Evolutionary conservation across 176 grass and related monocot species (phyloP).

Genomic region (Cenchrus purpureus): DNA sequence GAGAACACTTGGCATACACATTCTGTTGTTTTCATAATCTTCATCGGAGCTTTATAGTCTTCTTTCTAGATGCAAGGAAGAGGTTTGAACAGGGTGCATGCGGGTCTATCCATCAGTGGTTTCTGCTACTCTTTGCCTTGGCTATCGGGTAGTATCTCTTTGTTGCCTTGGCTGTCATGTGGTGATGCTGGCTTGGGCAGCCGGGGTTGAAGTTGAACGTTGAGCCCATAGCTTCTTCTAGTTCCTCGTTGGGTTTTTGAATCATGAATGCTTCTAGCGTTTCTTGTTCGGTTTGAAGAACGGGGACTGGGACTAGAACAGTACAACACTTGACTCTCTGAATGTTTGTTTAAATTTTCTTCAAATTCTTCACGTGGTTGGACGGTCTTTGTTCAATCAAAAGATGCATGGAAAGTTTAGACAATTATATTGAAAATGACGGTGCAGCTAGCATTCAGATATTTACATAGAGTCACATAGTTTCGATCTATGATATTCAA

Average conservation of each 20-base stretch:
- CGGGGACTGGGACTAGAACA: not conserved
- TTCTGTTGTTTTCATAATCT: not conserved
- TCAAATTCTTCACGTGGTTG: not conserved
- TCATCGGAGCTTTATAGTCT: rapidly evolving
- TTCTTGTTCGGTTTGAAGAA: not conserved
- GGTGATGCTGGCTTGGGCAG: conserved; percentile 13
- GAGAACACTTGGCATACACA: not conserved
- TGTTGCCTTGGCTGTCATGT: not conserved
- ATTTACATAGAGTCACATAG: not conserved
- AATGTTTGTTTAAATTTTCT: not conserved
- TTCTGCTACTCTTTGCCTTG: no score
- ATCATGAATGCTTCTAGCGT: not conserved
- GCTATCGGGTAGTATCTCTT: not conserved
- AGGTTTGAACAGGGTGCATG: no score
- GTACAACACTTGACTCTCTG: not conserved
- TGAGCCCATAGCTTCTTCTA: not conserved
- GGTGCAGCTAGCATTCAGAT: not conserved
- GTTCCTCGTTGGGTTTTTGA: not conserved
- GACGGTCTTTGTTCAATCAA: not conserved
- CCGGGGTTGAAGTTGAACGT: not conserved
- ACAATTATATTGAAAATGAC: not conserved
- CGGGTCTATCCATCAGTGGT: no score
- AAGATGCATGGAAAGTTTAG: not conserved
- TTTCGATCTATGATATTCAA: not conserved
- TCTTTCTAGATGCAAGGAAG: conserved; percentile 11